Conservation (phyloP, 2,329 filamentous ascomycete species). For the Aspergillus costaricaensis region DNA sequence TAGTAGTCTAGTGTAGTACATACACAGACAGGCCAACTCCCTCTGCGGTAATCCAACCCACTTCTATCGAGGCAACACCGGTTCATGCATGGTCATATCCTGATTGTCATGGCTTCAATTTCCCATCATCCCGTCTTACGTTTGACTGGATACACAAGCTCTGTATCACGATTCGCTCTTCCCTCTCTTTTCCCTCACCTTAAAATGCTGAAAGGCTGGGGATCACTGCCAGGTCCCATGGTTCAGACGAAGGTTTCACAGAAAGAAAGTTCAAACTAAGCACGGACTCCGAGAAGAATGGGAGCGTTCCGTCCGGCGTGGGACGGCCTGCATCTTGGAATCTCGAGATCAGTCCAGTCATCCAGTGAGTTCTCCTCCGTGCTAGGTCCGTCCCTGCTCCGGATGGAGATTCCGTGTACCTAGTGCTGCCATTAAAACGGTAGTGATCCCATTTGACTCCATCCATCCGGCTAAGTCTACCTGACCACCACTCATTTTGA, state of each 20-base stretch:
- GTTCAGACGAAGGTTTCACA: neutral
- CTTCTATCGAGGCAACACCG: constrained; percentile 20
- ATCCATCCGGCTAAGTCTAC: neutral
- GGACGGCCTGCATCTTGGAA: neutral
- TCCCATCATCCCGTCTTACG: neutral
- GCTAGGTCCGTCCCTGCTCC: neutral
- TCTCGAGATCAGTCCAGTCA: neutral
- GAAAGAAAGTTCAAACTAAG: neutral
- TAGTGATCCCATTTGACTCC: neutral
- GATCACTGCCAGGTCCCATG: neutral
- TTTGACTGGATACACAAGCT: neutral
- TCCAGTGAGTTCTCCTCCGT: neutral
- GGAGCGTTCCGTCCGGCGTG: neutral
- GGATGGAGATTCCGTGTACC: neutral
- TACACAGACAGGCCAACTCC: too few species aligned
- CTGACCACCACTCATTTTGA: neutral
- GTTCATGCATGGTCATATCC: constrained; percentile 21
- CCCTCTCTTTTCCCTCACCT: neutral
- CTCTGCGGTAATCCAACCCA: neutral
- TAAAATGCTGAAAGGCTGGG: neutral
- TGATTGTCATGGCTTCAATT: neutral
- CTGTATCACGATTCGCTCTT: neutral
- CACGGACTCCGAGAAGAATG: neutral
- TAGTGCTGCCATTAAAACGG: neutral
- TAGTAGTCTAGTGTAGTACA: neutral